Base-by-base conservation (phyloP, 2,329 filamentous ascomycete genomes). In the Talaromyces islandicus region DNA sequence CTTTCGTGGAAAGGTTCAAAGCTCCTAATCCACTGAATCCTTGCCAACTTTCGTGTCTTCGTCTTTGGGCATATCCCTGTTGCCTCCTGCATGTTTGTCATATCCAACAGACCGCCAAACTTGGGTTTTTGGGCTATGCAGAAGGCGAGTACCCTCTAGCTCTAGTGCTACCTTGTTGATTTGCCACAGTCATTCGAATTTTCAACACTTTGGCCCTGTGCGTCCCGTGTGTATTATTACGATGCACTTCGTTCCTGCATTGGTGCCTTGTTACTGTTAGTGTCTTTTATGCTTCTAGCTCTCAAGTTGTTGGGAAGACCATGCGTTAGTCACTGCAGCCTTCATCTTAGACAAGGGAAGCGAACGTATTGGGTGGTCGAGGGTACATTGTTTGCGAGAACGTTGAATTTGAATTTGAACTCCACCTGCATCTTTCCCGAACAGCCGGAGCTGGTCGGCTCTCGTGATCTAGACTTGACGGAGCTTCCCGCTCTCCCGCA, bases 381-480 rank as follows among this genome's bases (percentile, higher is more conserved):
- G 6, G 6, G 32, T 2, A 5, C n/a, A 51, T 24, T 25, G 14
- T 19, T 48, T 35, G 12, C 59, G 63, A 64, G 64, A 72, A 76
- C 70, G 73, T 76, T 73, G 65, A 68, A 73, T 71, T 75, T 75
- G 71, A 65, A 74, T 73, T 75, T 63, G 60, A 52, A 68, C 70
- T 73, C 70, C 70, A 70, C 70, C 69, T 73, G 67, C 66, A 67
- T 60, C 56, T 65, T 64, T 70, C 51, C 72, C 75, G 73, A 65
- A 62, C 66, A 64, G 65, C 64, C 68, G 74, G 74, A 71, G 69
- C 67, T 64, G 60, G 69, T 62, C 65, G 64, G 67, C 59, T 77
- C 74, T 71, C 73, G 73, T 77, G 75, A 75, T 70, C 65, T 62
- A 64, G 68, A 67, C 68, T 66, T 67, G 57, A 71, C 68, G 68